Evolutionary conservation across 768 basidiomycete genomes (phyloP).

Genomic region (Mycena polygramma): DNA sequence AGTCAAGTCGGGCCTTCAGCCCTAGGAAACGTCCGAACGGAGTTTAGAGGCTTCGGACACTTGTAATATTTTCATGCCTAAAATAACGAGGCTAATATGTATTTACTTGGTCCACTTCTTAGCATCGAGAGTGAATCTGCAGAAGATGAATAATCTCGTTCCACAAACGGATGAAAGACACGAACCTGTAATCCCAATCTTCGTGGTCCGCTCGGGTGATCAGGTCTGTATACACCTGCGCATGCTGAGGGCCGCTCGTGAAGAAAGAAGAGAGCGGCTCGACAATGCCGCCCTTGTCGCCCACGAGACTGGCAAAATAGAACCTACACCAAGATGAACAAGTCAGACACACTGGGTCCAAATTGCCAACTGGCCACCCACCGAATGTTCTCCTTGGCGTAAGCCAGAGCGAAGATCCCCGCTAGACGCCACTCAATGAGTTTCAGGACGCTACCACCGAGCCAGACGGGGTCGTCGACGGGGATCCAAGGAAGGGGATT

Average conservation of each 20-base stretch:
- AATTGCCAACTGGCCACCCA: background rate
- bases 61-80: too few relatives aligned
- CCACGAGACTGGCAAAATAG: constrained; percentile 16
- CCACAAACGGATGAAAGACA: background rate
- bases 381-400: constrained; percentile 16
- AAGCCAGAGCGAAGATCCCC: background rate
- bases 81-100: background rate
- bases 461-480: background rate
- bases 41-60: too few relatives aligned
- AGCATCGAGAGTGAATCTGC: background rate
- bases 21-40: too few relatives aligned
- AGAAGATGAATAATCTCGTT: background rate
- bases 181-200: constrained; percentile 20
- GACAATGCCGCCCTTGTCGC: constrained; percentile 11
- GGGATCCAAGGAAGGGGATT: constrained; percentile 31
- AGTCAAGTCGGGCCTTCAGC: too few relatives aligned
- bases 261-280: constrained; percentile 18
- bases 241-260: constrained; percentile 36
- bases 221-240: constrained; percentile 27
- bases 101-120: background rate
- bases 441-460: constrained; percentile 3
- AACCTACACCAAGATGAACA: background rate
- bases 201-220: constrained; percentile 20
- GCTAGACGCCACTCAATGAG: constrained; percentile 6
- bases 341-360: background rate